Percentiles rank a stretch among this genome's conserved stretches.
These are phyloP conservation scores for Coemansia sp. DNA, from an alignment of 192 early-diverging fungal genomes.

Conservation along the genomic window DNA sequence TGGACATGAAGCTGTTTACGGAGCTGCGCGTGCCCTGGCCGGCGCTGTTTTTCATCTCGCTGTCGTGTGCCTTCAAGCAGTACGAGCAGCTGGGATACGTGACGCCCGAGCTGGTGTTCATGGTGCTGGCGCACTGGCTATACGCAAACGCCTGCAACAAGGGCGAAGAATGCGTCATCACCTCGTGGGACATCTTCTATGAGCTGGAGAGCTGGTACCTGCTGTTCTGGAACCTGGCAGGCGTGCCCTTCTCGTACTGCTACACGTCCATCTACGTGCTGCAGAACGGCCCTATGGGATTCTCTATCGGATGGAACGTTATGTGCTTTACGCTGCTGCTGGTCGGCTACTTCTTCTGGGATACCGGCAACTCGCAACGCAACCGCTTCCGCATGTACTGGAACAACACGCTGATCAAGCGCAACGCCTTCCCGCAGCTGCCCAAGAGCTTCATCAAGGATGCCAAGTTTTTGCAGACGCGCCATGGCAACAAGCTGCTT, in stretches of 20 bases:
- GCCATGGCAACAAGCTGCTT: constrained; percentile 76
- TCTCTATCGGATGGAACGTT: constrained; percentile 46
- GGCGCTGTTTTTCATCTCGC: constrained; percentile 65
- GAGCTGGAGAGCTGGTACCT: constrained; percentile 70
- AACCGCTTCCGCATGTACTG: constrained; percentile 74
- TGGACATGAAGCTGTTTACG: constrained; percentile 93
- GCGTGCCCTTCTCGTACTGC: constrained; percentile 90
- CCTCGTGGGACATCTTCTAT: constrained; percentile 83
- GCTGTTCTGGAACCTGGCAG: constrained; percentile 73
- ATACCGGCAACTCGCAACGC: constrained; percentile 88
- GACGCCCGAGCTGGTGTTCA: constrained; percentile 74
- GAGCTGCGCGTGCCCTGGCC: constrained; percentile 93
- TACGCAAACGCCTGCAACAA: constrained; percentile 83
- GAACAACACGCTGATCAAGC: constrained; percentile 53
- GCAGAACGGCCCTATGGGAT: constrained; percentile 64
- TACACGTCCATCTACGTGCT: constrained; percentile 85
- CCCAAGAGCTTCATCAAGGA: constrained; percentile 65
- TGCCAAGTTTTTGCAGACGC: constrained; percentile 83
- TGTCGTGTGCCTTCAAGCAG: constrained; percentile 77
- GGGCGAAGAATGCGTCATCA: constrained; percentile 71
- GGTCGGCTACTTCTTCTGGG: constrained; percentile 78
- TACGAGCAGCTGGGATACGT: constrained; percentile 70
- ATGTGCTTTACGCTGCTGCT: constrained; percentile 51
- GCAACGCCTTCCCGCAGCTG: constrained; percentile 58
- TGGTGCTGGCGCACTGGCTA: constrained; percentile 73